These are phyloP conservation scores for Isabelozyma heimii DNA, from an alignment of 805 yeast genomes.

Conservation along the genomic window DNA sequence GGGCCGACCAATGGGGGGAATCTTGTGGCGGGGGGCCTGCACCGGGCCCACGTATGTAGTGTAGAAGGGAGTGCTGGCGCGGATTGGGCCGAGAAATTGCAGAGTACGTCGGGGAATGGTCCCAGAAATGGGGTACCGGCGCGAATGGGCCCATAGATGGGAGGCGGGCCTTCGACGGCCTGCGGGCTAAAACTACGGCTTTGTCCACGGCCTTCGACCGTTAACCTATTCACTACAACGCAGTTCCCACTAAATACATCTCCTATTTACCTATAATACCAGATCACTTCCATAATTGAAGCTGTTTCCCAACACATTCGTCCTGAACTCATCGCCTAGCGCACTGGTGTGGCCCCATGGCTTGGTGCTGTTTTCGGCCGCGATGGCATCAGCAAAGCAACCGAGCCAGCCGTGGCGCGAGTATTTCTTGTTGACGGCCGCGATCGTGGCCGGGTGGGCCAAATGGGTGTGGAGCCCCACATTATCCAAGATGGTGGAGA, in stretches of 20 bases:
- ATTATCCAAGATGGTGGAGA: constrained; percentile 31
- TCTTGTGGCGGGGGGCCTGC: no score
- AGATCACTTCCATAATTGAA: constrained; percentile 15
- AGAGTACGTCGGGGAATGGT: no score
- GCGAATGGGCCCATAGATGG: no score
- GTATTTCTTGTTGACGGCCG: constrained; percentile 19
- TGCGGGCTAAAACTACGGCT: no score
- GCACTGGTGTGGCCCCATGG: constrained; percentile 39
- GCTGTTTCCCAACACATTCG: constrained; percentile 23
- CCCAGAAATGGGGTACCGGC: no score
- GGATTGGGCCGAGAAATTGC: no score
- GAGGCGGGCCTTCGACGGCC: no score
- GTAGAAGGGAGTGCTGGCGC: no score
- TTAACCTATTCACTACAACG: no score
- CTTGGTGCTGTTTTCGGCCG: constrained; percentile 23
- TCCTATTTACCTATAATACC: neutral
- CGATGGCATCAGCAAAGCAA: constrained; percentile 31
- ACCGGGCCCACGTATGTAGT: no score
- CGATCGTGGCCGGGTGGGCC: constrained; percentile 25
- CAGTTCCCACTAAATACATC: neutral
- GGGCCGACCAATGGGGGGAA: no score
- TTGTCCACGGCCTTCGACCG: no score
- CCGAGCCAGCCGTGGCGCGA: constrained; percentile 26
- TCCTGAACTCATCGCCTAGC: constrained; percentile 25
- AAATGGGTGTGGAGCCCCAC: constrained; percentile 25